Percentiles rank a stretch among this genome's conserved stretches.
Conservation (phyloP, 352 stramenopile genomes). For the Phytophthora cryptogea region DNA sequence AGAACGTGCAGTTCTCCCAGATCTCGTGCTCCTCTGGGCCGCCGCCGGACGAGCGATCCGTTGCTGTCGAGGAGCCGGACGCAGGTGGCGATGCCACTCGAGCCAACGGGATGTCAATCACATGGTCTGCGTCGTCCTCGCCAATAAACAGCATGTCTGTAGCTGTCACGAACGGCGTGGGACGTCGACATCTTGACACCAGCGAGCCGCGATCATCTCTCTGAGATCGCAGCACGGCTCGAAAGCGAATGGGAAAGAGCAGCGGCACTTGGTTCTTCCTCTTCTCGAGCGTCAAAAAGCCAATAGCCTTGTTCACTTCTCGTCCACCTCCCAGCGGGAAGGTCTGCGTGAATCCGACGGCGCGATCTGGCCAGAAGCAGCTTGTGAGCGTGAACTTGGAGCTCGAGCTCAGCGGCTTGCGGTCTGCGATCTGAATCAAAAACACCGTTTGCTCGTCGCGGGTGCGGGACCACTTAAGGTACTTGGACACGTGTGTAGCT, state of each 20-base stretch:
- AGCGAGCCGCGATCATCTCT: conserved; percentile 33
- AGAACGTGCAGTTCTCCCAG: conserved; percentile 62
- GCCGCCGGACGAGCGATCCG: conserved; percentile 16
- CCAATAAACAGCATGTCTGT: conserved; percentile 61
- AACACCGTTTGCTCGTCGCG: conserved; percentile 72
- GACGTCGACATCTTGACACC: conserved; percentile 16
- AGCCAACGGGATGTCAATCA: conserved; percentile 46
- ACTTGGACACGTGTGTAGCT: conserved; percentile 67
- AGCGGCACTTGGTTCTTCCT: conserved; percentile 62
- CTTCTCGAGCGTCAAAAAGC: conserved; percentile 70
- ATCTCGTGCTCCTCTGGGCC: conserved; percentile 34
- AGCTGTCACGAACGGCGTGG: conserved; percentile 52
- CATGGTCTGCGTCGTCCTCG: conserved; percentile 45
- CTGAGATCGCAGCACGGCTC: conserved; percentile 43
- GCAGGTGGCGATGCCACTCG: conserved; percentile 24
- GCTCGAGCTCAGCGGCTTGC: conserved; percentile 45
- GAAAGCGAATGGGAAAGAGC: conserved; percentile 65
- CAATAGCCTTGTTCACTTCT: conserved; percentile 57
- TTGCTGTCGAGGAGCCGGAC: conserved; percentile 10
- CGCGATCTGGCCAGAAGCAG: conserved; percentile 55
- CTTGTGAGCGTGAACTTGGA: conserved; percentile 70
- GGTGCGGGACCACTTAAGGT: conserved; percentile 60
- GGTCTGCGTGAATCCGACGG: conserved; percentile 61
- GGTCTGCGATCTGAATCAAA: conserved; percentile 57
- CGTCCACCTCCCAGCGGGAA: conserved; percentile 53